Conservation (phyloP, 257 asterid species). For the Solanum chilense region DNA sequence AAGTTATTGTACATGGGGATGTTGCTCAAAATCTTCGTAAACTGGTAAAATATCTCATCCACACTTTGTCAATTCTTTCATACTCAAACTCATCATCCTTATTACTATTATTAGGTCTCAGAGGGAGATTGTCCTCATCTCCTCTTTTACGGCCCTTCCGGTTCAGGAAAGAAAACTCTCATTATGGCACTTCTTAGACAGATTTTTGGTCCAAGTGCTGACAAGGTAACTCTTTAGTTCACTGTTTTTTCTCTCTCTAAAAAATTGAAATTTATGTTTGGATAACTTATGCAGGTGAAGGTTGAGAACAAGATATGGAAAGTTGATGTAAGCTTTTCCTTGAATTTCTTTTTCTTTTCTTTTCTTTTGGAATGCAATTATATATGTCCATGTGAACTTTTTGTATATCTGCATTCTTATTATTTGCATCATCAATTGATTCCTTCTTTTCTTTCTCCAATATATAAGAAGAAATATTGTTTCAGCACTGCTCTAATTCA, state of each 20-base stretch:
- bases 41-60: conserved; percentile 31
- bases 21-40: conserved; percentile 86
- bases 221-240: conserved; percentile 45
- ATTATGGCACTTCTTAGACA: conserved; percentile 93
- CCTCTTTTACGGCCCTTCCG: conserved; percentile 90
- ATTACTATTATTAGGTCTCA: conserved; percentile 45
- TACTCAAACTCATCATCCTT: background rate
- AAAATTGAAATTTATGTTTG: background rate
- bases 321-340: conserved; percentile 64
- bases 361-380: background rate
- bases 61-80: background rate
- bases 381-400: background rate
- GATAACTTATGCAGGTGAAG: conserved; percentile 56
- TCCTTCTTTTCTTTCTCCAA: background rate
- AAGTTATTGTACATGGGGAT: conserved; percentile 65
- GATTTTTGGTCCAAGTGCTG: conserved; percentile 86
- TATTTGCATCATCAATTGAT: background rate
- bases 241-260: background rate
- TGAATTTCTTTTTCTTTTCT: background rate
- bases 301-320: conserved; percentile 91
- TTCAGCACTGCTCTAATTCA: background rate
- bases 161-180: conserved; percentile 97
- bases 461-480: background rate
- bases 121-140: conserved; percentile 97
- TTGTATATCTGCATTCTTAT: background rate